phyloP scores from a whole-genome alignment of 108 stramenopile species.

The Chaetoceros muelleri region DNA sequence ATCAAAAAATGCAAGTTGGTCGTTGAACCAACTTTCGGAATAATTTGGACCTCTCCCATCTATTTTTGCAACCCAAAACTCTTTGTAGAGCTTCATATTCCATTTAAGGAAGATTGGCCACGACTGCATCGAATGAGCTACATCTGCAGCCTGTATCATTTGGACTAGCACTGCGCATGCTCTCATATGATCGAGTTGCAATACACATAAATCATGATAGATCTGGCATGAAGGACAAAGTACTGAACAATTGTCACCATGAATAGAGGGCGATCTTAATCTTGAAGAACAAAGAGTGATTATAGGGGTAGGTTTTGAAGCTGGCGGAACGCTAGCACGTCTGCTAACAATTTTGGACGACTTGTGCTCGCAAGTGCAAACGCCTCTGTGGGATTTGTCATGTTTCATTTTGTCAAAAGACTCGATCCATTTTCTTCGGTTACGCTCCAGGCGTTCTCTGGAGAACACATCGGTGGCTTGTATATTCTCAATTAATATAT shows the following conservation, averaged over 20 bases:
- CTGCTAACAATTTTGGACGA: not conserved
- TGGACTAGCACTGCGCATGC: constrained; percentile 28
- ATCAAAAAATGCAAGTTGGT: constrained; percentile 39
- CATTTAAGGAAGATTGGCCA: constrained; percentile 41
- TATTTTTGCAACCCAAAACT: constrained; percentile 23
- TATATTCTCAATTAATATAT: not conserved
- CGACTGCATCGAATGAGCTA: constrained; percentile 49
- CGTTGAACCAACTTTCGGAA: constrained; percentile 26
- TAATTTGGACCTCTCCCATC: constrained; percentile 21
- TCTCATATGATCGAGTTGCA: not conserved
- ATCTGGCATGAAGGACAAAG: not conserved
- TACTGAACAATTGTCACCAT: not conserved
- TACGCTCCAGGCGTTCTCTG: not conserved
- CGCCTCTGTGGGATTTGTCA: not conserved
- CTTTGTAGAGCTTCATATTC: constrained; percentile 37
- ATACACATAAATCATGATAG: not conserved
- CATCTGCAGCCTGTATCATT: constrained; percentile 42
- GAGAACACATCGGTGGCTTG: not conserved
- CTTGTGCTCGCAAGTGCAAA: not conserved
- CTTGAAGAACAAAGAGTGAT: no score
- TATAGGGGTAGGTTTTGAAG: not conserved
- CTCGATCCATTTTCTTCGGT: not conserved
- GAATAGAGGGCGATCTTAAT: not conserved
- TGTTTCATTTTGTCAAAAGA: no score
- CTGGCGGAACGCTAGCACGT: not conserved